phyloP scores from a whole-genome alignment of 306 rosid genomes.

The Cicer bijugum region DNA sequence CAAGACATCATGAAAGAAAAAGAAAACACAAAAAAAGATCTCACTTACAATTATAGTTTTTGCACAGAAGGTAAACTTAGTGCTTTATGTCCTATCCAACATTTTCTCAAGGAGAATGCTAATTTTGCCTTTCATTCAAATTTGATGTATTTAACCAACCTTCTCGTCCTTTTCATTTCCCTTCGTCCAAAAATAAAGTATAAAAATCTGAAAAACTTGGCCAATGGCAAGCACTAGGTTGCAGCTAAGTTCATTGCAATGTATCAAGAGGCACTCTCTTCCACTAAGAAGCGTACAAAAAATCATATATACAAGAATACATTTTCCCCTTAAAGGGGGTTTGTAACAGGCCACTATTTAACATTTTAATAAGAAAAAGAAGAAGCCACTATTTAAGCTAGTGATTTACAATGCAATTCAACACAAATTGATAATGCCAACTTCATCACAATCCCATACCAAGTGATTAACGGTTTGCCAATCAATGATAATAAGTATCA shows the following conservation, averaged over 20 bases:
- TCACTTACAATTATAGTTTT: not conserved
- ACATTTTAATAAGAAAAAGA: not conserved
- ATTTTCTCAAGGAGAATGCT: not conserved
- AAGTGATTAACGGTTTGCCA: constrained; percentile 31
- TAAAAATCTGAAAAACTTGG: constrained; percentile 17
- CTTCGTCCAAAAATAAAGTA: not conserved
- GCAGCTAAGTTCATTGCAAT: constrained; percentile 2
- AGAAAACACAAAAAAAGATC: not conserved
- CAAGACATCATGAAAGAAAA: not conserved
- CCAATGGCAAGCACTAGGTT: constrained; percentile 11
- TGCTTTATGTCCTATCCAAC: not conserved
- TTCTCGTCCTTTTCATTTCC: not conserved
- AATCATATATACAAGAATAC: constrained; percentile 45
- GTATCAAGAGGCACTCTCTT: constrained; percentile 26
- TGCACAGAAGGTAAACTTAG: not conserved
- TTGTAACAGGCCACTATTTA: constrained; percentile 46
- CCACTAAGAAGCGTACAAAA: constrained; percentile 28
- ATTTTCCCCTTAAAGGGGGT: constrained; percentile 50
- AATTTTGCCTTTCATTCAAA: not conserved
- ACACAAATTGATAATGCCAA: constrained; percentile 47
- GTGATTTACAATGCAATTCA: constrained; percentile 46
- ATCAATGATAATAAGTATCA: constrained; percentile 31
- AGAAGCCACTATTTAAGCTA: constrained; percentile 47
- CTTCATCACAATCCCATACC: constrained; percentile 38
- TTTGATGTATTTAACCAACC: not conserved